These are phyloP conservation scores for Penicillium vulpinum DNA, from an alignment of 2,329 filamentous ascomycete species.

Conservation along the genomic window DNA sequence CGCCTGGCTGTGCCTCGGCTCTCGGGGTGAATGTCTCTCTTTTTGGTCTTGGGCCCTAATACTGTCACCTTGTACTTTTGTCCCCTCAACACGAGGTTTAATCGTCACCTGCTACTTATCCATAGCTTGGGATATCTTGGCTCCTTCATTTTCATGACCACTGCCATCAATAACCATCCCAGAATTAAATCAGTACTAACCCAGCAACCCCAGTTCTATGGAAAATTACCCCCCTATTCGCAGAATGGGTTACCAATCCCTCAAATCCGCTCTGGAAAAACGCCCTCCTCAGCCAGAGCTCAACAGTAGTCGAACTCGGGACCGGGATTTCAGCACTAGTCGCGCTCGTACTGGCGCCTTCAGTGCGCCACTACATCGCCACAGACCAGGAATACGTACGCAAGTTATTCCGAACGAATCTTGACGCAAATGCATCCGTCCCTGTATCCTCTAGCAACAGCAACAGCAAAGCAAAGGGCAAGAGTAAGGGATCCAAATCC, in stretches of 20 bases:
- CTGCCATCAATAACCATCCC: neutral
- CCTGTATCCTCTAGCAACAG: neutral
- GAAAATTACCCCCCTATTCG: slow-evolving; percentile 83
- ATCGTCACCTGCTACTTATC: neutral
- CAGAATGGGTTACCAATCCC: slow-evolving; percentile 69
- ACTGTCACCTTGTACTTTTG: neutral
- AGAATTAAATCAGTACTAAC: slow-evolving; percentile 1
- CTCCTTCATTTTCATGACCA: neutral
- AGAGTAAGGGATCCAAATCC: slow-evolving; percentile 6
- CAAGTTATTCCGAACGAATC: slow-evolving; percentile 72
- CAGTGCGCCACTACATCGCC: slow-evolving; percentile 67
- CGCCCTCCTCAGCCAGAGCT: slow-evolving; percentile 54
- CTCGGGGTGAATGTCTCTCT: slow-evolving; percentile 1
- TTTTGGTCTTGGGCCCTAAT: neutral
- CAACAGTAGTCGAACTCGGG: slow-evolving; percentile 76
- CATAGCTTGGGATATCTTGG: slow-evolving; percentile 1
- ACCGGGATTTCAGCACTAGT: slow-evolving; percentile 83
- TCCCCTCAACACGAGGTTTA: neutral
- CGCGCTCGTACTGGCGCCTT: slow-evolving; percentile 65
- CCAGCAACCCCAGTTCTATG: slow-evolving; percentile 66
- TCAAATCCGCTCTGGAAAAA: slow-evolving; percentile 62
- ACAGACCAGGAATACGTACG: slow-evolving; percentile 89
- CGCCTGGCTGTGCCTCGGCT: slow-evolving; percentile 4
- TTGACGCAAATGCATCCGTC: slow-evolving; percentile 50
- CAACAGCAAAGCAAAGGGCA: slow-evolving; percentile 5